Evolutionary conservation across 179 eudicot species (phyloP), one percentile per base, ranked within the genome.

Genomic region (Camellia oleifera): DNA sequence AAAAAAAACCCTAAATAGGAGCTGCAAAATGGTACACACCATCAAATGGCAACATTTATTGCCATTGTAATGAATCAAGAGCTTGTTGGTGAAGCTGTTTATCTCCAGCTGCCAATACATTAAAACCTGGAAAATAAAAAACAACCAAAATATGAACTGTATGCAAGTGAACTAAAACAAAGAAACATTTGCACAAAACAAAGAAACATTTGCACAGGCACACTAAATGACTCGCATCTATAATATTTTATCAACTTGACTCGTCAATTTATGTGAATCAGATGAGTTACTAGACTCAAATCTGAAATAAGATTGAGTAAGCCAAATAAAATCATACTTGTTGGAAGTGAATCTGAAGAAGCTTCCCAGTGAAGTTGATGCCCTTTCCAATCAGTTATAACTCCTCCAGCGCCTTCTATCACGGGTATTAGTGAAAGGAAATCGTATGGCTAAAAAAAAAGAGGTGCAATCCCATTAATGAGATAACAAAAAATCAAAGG

Each of bases 31-130:
- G 15, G 20, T 40, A 68, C 57, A 32, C 4, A 40, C 12, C 67
- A 57, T 62, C 3, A 44, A 60, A 8, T 48, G 72, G 26, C 58
- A 26, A 44, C 50, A 4, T 58, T 86, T 76, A 89, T 69, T 74
- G 76, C 98, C 94, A 90, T 26, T 87, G 82, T 71, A 95, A 79
- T 11, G 92, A 77, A 71, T 75, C 81, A 1, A 92, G 58, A 58
- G 97, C 97, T 83, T 90, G 91, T 74, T 87, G 87, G 78, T 92
- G 98, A 85, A 95, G 84, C 72, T 84, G 71, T 14, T 86, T 77
- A 84, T 91, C 97, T 52, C 99, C 98, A 53, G 95, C 94, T 40
- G 99, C 99, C 32, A 89, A 88, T 32, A 95, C 93, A 68, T 95
- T 92, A 69, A 94, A 95, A 75, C 92, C 99, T 95, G 83, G 17